Percentiles rank a stretch among this genome's conserved stretches.
These are phyloP conservation scores for Dendrocalamus sinicus DNA, from an alignment of 176 grass and related monocot genomes.

Conservation along the genomic window DNA sequence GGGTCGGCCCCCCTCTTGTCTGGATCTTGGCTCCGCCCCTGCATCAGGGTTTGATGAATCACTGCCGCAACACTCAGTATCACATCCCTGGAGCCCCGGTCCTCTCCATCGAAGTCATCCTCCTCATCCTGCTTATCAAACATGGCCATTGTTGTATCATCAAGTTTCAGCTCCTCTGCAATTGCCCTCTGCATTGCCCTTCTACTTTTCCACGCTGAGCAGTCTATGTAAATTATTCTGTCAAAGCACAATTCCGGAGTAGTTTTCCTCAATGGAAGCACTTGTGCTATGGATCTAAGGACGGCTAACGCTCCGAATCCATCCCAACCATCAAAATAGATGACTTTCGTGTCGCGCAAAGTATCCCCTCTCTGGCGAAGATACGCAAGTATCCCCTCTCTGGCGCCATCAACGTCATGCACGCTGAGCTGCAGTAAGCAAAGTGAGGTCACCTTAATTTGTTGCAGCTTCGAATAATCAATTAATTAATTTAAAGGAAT, in stretches of 20 bases:
- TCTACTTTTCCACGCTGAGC: not conserved
- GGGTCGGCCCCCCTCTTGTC: no score
- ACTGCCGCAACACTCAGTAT: not conserved
- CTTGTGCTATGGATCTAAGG: not conserved
- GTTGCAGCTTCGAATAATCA: no score
- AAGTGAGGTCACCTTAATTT: no score
- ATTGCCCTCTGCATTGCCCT: constrained; percentile 7
- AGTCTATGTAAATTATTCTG: not conserved
- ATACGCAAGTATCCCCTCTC: fast-evolving
- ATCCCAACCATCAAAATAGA: not conserved
- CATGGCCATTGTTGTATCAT: not conserved
- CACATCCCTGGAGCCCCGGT: not conserved
- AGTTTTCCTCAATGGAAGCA: not conserved
- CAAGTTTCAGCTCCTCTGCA: not conserved
- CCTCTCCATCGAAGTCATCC: not conserved
- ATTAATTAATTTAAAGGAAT: no score
- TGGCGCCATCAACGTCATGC: fast-evolving
- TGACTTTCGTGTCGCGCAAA: fast-evolving
- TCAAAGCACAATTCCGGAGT: not conserved
- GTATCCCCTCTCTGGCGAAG: no score
- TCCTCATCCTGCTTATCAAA: not conserved
- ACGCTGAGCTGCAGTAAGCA: no score
- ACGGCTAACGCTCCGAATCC: not conserved
- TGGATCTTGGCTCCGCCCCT: no score
- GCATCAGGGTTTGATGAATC: no score